Percentiles rank a stretch among this genome's conserved stretches.
phyloP scores from a whole-genome alignment of 805 yeast genomes.

The Myxozyma monticola region DNA sequence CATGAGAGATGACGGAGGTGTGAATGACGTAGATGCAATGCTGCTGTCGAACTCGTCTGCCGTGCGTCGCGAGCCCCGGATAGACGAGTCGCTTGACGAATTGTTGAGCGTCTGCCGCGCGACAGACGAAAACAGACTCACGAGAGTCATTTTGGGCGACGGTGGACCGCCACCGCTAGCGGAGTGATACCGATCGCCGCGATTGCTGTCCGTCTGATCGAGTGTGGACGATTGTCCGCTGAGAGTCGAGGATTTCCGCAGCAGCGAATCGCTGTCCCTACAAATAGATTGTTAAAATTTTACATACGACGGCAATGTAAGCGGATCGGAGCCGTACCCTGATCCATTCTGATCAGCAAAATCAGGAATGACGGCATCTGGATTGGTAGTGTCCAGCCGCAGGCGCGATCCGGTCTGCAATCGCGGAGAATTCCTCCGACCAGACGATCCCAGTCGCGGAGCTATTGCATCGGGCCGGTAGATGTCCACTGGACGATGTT shows the following conservation, averaged over 20 bases:
- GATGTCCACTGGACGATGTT: conserved; percentile 9
- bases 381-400: conserved; percentile 9
- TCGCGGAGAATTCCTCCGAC: conserved; percentile 4
- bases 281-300: not conserved
- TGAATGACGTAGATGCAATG: conserved; percentile 14
- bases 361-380: too few relatives aligned
- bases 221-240: conserved; percentile 23
- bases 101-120: conserved; percentile 25
- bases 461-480: not conserved
- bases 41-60: conserved; percentile 11
- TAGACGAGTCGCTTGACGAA: conserved; percentile 13
- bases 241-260: conserved; percentile 17
- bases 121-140: conserved; percentile 26
- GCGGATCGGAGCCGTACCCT: conserved; percentile 1
- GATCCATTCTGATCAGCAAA: conserved; percentile 4
- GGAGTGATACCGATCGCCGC: not conserved
- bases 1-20: conserved; percentile 20
- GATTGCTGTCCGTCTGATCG: conserved; percentile 13
- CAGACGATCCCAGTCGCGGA: not conserved
- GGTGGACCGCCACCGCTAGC: conserved; percentile 10
- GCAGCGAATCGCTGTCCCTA: conserved; percentile 18
- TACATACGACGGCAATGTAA: not conserved
- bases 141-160: conserved; percentile 25
- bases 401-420: conserved; percentile 2
- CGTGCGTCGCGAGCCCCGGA: conserved; percentile 7